phyloP scores from a whole-genome alignment of 768 basidiomycete genomes.

The Infundibulicybe gibba region DNA sequence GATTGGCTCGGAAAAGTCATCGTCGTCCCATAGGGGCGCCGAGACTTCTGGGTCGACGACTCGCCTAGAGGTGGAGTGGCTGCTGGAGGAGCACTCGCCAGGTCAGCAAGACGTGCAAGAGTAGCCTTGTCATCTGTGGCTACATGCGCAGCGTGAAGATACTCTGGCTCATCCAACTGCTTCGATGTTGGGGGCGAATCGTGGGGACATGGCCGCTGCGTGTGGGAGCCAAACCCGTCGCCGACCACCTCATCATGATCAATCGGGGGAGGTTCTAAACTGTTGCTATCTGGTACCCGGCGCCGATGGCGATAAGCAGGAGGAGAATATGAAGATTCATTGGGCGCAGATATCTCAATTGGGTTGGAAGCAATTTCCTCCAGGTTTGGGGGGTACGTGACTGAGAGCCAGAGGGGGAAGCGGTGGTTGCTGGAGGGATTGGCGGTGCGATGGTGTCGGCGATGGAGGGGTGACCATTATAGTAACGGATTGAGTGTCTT shows the following conservation, averaged over 20 bases:
- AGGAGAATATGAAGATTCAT: conserved; percentile 26
- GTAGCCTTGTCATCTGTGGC: conserved; percentile 62
- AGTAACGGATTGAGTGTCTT: conserved; percentile 5
- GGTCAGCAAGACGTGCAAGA: conserved; percentile 47
- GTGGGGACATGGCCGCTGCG: neutral
- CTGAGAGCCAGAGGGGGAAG: neutral
- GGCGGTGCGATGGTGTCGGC: conserved; percentile 21
- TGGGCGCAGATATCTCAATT: conserved; percentile 8
- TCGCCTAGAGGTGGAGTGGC: conserved; percentile 8
- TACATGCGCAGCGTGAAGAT: conserved; percentile 44
- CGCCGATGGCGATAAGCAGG: conserved; percentile 43
- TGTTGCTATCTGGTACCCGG: conserved; percentile 6
- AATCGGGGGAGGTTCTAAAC: neutral
- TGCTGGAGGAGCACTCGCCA: conserved; percentile 51
- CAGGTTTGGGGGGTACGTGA: conserved; percentile 2
- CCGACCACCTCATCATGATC: neutral
- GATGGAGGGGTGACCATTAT: conserved; percentile 8
- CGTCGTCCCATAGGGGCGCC: conserved; percentile 54
- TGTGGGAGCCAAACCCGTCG: conserved; percentile 8
- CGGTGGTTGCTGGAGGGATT: conserved; percentile 23
- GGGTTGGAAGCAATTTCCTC: neutral
- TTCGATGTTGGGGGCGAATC: conserved; percentile 15
- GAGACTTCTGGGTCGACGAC: conserved; percentile 27
- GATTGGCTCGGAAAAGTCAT: conserved; percentile 22
- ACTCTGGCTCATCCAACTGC: neutral